phyloP scores from a whole-genome alignment of 2,329 filamentous ascomycete species.

The Aspergillus calidoustus region DNA sequence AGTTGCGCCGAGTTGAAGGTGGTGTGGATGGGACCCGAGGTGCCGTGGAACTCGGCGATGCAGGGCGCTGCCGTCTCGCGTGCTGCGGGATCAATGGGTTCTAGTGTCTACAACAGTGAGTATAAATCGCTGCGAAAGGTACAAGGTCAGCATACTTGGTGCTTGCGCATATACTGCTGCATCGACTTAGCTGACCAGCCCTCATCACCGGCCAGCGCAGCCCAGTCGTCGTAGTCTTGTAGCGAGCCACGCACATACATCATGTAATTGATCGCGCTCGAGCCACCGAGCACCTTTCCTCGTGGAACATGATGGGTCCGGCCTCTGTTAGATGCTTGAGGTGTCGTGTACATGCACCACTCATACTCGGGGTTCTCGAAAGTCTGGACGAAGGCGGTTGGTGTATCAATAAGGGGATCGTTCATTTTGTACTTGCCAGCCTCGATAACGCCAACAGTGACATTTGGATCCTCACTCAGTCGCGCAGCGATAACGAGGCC shows the following conservation, averaged over 20 bases:
- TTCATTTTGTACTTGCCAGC: conserved; percentile 43
- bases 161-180: conserved; percentile 22
- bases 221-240: conserved; percentile 42
- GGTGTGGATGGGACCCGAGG: conserved; percentile 3
- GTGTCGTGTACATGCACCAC: conserved; percentile 36
- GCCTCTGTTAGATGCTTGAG: conserved; percentile 29
- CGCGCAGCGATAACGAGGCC: conserved; percentile 49
- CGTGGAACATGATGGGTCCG: conserved; percentile 32
- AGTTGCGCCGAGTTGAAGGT: conserved; percentile 7
- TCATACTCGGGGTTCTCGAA: conserved; percentile 41
- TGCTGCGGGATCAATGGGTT: not conserved
- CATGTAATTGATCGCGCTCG: conserved; percentile 43
- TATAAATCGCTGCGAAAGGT: not conserved
- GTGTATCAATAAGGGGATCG: conserved; percentile 35
- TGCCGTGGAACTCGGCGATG: conserved; percentile 8
- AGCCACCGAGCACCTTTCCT: conserved; percentile 41
- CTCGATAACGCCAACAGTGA: conserved; percentile 52
- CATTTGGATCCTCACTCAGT: conserved; percentile 49
- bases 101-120: conserved; percentile 23
- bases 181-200: conserved; percentile 31
- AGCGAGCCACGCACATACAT: conserved; percentile 48
- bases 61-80: not conserved
- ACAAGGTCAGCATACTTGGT: conserved; percentile 19
- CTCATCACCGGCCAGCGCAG: conserved; percentile 30
- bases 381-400: conserved; percentile 28